Conservation (phyloP, 148 eudicot genomes). For the Camellia lanceoleosa region DNA sequence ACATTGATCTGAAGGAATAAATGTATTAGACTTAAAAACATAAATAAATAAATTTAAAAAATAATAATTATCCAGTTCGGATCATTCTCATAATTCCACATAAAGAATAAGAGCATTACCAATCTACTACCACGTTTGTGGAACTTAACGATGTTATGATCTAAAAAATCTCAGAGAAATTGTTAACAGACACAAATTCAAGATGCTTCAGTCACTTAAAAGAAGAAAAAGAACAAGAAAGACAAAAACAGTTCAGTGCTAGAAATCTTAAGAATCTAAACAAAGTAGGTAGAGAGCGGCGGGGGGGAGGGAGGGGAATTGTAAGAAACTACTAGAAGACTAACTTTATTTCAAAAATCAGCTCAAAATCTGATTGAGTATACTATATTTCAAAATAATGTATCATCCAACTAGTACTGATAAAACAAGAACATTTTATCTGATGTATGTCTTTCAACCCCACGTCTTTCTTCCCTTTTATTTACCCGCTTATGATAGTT, state of each 20-base stretch:
- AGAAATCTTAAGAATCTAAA: not conserved
- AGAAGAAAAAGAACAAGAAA: too few species aligned
- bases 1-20: not conserved
- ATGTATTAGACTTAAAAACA: not conserved
- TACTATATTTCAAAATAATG: not conserved
- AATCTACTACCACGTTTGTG: not conserved
- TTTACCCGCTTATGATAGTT: too few species aligned
- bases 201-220: not conserved
- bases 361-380: not conserved
- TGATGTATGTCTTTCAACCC: too few species aligned
- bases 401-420: not conserved
- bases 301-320: too few species aligned
- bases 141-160: not conserved
- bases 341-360: not conserved
- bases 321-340: not conserved
- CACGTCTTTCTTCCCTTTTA: too few species aligned
- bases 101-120: not conserved
- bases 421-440: too few species aligned
- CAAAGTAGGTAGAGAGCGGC: not conserved
- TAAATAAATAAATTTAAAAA: not conserved
- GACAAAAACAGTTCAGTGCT: not conserved
- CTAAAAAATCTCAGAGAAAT: not conserved
- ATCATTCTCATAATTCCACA: not conserved
- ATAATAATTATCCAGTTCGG: not conserved
- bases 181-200: not conserved